phyloP scores from a whole-genome alignment of 2,329 filamentous ascomycete species.

The Fusarium ramigenum region DNA sequence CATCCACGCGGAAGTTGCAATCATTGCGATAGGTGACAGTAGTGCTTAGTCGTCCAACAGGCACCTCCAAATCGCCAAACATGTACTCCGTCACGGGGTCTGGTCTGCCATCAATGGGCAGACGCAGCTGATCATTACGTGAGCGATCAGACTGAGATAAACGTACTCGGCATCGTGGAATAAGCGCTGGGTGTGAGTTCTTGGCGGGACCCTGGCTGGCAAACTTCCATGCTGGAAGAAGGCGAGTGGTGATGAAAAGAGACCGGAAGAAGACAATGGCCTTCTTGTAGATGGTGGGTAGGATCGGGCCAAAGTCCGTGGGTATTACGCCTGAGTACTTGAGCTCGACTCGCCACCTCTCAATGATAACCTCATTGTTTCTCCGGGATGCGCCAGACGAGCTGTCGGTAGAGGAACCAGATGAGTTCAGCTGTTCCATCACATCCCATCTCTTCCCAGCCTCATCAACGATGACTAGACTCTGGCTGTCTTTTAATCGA shows the following conservation, averaged over 20 bases:
- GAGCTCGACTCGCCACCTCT: constrained; percentile 90
- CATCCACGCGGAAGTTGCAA: constrained; percentile 90
- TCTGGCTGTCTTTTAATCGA: constrained; percentile 82
- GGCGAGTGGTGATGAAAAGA: constrained; percentile 81
- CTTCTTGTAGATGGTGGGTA: constrained; percentile 96
- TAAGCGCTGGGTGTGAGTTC: constrained; percentile 72
- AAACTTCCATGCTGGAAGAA: constrained; percentile 89
- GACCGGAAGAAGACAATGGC: constrained; percentile 94
- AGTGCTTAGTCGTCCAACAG: constrained; percentile 83
- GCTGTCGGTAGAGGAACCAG: constrained; percentile 62
- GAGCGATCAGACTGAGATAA: constrained; percentile 66
- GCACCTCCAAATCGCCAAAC: constrained; percentile 86
- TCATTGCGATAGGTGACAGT: constrained; percentile 86
- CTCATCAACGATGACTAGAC: constrained; percentile 87
- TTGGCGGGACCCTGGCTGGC: constrained; percentile 77
- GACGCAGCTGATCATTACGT: constrained; percentile 71
- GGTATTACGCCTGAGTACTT: constrained; percentile 61
- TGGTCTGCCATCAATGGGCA: constrained; percentile 50
- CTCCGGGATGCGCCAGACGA: constrained; percentile 55
- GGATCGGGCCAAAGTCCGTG: constrained; percentile 65
- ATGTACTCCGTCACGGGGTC: constrained; percentile 74
- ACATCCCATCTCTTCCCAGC: constrained; percentile 94
- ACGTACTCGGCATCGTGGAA: constrained; percentile 82
- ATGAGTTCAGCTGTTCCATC: constrained; percentile 78
- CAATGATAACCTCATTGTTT: constrained; percentile 81